Evolutionary conservation across 805 yeast species (phyloP).

Genomic region (Naumovozyma baii): DNA sequence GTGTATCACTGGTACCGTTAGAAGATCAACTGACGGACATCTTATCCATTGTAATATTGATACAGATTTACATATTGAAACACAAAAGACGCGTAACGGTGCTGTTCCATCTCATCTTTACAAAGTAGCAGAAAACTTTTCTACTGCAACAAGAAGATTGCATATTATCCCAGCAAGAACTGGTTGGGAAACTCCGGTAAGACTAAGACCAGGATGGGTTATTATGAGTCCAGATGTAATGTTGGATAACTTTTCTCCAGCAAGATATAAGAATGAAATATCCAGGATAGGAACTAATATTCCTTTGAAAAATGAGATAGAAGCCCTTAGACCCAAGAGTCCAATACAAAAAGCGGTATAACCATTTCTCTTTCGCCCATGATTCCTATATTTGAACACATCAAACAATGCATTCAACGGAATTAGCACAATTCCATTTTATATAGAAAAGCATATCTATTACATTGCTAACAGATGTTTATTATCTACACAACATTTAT

Average conservation of each 20-base stretch:
- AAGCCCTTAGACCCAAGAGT: conserved; percentile 72
- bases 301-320: conserved; percentile 66
- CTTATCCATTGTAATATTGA: conserved; percentile 87
- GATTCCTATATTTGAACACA: not conserved
- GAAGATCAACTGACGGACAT: conserved; percentile 75
- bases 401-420: not conserved
- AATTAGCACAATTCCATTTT: not conserved
- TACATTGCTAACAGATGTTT: no score
- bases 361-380: not conserved
- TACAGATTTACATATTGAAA: conserved; percentile 75
- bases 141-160: conserved; percentile 68
- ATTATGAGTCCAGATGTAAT: conserved; percentile 76
- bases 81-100: conserved; percentile 31
- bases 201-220: conserved; percentile 82
- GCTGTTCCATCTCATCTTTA: conserved; percentile 71
- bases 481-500: no score
- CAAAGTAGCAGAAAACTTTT: conserved; percentile 78
- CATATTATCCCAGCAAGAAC: conserved; percentile 75
- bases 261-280: conserved; percentile 37
- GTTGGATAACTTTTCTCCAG: conserved; percentile 55
- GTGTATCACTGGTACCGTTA: conserved; percentile 92
- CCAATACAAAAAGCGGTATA: conserved; percentile 36
- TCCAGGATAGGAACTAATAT: conserved; percentile 42
- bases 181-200: conserved; percentile 54
- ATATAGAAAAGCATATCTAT: no score